These are phyloP conservation scores for Aspergillus chevalieri DNA, from an alignment of 2,329 filamentous ascomycete genomes.

Conservation along the genomic window DNA sequence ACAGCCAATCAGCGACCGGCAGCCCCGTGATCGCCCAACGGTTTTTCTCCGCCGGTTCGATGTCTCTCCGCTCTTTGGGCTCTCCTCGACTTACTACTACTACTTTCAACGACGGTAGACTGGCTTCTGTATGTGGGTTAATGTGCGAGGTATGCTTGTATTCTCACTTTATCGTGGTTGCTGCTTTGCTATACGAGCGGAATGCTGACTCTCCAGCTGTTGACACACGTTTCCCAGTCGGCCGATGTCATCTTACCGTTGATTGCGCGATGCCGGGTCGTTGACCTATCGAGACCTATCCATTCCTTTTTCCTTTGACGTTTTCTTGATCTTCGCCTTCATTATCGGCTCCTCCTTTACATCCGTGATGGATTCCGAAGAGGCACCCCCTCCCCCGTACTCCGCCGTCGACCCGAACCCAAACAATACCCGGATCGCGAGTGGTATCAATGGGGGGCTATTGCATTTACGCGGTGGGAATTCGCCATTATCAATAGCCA, in stretches of 20 bases:
- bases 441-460: constrained; percentile 6
- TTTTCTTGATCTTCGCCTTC: neutral
- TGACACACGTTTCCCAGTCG: neutral
- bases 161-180: too few species aligned
- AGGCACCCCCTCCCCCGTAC: constrained; percentile 38
- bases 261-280: neutral
- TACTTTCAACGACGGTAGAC: too few species aligned
- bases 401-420: constrained; percentile 33
- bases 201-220: neutral
- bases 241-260: neutral
- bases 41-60: constrained; percentile 4
- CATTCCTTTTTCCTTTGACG: neutral
- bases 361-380: constrained; percentile 29
- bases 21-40: constrained; percentile 13
- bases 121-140: too few species aligned
- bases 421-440: constrained; percentile 14
- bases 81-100: neutral
- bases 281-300: neutral
- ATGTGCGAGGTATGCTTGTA: too few species aligned
- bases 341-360: neutral
- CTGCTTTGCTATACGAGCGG: too few species aligned
- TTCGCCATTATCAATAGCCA: constrained; percentile 10
- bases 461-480: constrained; percentile 17
- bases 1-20: constrained; percentile 6
- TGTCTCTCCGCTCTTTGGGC: neutral